Evolutionary conservation across 805 yeast genomes (phyloP).

Genomic region (Pichia sporocuriosa): DNA sequence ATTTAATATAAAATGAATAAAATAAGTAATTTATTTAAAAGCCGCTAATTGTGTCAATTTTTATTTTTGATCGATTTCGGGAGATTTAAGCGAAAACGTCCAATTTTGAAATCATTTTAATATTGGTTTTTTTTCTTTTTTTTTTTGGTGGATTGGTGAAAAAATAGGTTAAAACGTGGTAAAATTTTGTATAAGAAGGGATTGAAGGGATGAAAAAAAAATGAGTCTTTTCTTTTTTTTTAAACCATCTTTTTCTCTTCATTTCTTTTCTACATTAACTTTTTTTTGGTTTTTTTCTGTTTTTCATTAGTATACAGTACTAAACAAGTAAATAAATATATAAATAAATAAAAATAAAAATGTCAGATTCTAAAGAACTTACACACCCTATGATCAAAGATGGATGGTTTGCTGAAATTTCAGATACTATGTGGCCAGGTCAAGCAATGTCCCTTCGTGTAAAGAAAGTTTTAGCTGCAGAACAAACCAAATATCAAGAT

Average conservation of each 20-base stretch:
- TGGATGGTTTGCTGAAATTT: constrained; percentile 96
- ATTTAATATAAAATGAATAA: too few species aligned
- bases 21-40: too few species aligned
- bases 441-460: constrained; percentile 93
- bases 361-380: constrained; percentile 28
- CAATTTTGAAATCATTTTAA: too few species aligned
- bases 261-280: background rate
- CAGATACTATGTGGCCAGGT: constrained; percentile 98
- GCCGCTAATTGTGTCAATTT: too few species aligned
- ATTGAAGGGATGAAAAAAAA: too few species aligned
- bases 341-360: constrained; percentile 1
- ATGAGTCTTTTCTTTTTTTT: background rate
- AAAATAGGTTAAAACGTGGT: too few species aligned
- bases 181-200: too few species aligned
- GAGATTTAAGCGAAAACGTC: too few species aligned
- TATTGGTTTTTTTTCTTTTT: too few species aligned
- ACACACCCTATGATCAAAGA: constrained; percentile 58
- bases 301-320: background rate
- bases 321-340: background rate
- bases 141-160: too few species aligned
- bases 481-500: constrained; percentile 86
- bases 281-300: background rate
- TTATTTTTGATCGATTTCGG: too few species aligned
- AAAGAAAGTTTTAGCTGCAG: constrained; percentile 77
- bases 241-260: background rate